A percentile compares a stretch with the other conserved stretches of the same genome.
phyloP scores from a whole-genome alignment of 257 asterid species.

The Fraxinus quadrangulata region DNA sequence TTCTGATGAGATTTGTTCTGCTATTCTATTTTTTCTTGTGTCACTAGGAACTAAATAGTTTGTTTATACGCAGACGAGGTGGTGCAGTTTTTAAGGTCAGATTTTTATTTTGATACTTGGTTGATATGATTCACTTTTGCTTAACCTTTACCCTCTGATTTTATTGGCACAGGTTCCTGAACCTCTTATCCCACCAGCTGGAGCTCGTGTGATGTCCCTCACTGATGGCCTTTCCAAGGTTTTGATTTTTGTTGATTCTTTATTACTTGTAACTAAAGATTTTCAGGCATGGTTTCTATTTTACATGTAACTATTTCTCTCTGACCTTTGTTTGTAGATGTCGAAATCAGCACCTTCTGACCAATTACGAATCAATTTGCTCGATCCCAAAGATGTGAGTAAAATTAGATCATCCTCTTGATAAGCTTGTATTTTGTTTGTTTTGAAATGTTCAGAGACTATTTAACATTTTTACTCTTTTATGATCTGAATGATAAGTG shows the following conservation, averaged over 20 bases:
- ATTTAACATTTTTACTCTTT: conserved; percentile 5
- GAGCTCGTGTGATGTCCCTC: conserved; percentile 99
- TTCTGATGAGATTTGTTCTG: conserved; percentile 28
- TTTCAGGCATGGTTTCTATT: background rate
- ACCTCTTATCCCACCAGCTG: conserved; percentile 92
- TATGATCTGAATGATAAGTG: background rate
- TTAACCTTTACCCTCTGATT: conserved; percentile 27
- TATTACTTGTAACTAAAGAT: background rate
- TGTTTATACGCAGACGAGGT: conserved; percentile 70
- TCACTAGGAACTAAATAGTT: conserved; percentile 31
- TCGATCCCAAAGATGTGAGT: conserved; percentile 90
- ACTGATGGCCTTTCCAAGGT: conserved; percentile 99
- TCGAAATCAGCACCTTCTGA: conserved; percentile 97
- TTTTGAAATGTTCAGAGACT: background rate
- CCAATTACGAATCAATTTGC: conserved; percentile 90
- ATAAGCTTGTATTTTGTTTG: background rate
- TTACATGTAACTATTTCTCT: background rate
- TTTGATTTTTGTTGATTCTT: conserved; percentile 19
- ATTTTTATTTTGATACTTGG: conserved; percentile 29
- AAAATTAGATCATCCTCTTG: conserved; percentile 11
- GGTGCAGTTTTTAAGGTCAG: conserved; percentile 89
- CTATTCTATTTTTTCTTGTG: conserved; percentile 29
- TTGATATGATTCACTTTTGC: conserved; percentile 23
- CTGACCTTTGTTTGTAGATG: conserved; percentile 57
- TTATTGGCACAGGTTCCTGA: conserved; percentile 76